Conservation (phyloP, 768 basidiomycete species). For the Mycena vitilis region DNA sequence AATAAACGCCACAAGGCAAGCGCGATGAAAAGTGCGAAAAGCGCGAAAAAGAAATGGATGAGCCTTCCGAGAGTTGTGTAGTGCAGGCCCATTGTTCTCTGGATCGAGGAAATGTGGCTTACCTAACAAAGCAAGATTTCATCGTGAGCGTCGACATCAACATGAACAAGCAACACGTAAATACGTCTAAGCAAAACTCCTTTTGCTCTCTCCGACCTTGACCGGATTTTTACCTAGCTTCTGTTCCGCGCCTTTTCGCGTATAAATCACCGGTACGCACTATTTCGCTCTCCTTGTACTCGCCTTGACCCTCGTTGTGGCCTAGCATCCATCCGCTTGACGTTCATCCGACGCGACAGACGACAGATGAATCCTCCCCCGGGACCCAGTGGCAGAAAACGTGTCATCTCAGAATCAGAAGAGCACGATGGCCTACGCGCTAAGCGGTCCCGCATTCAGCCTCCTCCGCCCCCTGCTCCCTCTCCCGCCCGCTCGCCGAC, state of each 20-base stretch:
- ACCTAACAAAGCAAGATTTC: not conserved
- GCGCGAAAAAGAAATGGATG: no score
- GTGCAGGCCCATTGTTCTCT: not conserved
- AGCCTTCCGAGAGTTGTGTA: no score
- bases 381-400: conserved; percentile 42
- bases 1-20: no score
- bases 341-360: conserved; percentile 13
- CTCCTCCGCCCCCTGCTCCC: conserved; percentile 46
- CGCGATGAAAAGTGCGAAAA: no score
- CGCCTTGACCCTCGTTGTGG: conserved; percentile 13
- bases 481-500: conserved; percentile 10
- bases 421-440: conserved; percentile 34
- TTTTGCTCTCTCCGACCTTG: conserved; percentile 28
- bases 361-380: conserved; percentile 33
- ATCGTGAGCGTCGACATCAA: no score
- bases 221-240: conserved; percentile 26
- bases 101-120: not conserved
- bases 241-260: conserved; percentile 21
- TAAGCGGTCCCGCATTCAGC: conserved; percentile 46
- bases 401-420: conserved; percentile 47
- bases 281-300: not conserved
- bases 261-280: conserved; percentile 21
- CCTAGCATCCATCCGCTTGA: not conserved
- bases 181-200: conserved; percentile 38
- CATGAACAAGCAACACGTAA: conserved; percentile 51